These are phyloP conservation scores for Novakomyces olei DNA, from an alignment of 805 yeast species.

Conservation along the genomic window DNA sequence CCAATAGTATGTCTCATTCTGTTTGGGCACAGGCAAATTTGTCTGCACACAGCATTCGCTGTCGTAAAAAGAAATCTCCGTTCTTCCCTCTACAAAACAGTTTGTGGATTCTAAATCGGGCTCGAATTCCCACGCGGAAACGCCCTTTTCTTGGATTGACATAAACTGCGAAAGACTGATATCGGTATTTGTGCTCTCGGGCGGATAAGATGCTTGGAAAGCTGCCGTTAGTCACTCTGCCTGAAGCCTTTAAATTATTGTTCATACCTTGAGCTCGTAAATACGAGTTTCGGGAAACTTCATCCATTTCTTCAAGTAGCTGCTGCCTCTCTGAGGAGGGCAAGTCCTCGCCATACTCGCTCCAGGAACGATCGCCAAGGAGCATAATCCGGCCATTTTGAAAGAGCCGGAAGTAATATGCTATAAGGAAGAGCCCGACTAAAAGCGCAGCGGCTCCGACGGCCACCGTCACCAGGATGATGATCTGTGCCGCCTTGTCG, in stretches of 20 bases:
- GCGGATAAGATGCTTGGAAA: slow-evolving; percentile 19
- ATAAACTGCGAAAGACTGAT: slow-evolving; percentile 34
- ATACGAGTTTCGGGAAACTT: slow-evolving; percentile 31
- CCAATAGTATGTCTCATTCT: slow-evolving; percentile 70
- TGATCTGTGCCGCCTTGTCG: too few relatives aligned
- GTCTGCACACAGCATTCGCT: slow-evolving; percentile 51
- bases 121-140: slow-evolving; percentile 71
- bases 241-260: too few relatives aligned
- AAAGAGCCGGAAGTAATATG: too few relatives aligned
- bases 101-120: slow-evolving; percentile 27
- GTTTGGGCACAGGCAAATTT: slow-evolving; percentile 63
- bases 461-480: too few relatives aligned
- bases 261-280: slow-evolving; percentile 34
- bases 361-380: too few relatives aligned
- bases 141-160: slow-evolving; percentile 67
- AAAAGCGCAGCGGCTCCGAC: too few relatives aligned
- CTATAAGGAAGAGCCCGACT: too few relatives aligned
- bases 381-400: too few relatives aligned
- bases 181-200: slow-evolving; percentile 22
- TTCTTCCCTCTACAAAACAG: slow-evolving; percentile 42
- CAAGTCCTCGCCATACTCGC: too few relatives aligned
- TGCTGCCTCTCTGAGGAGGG: too few relatives aligned
- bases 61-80: slow-evolving; percentile 28
- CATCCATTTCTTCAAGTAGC: slow-evolving; percentile 42
- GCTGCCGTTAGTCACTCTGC: not conserved